phyloP scores from a whole-genome alignment of 164 flowering plant species.

The Chimonanthus salicifolius region DNA sequence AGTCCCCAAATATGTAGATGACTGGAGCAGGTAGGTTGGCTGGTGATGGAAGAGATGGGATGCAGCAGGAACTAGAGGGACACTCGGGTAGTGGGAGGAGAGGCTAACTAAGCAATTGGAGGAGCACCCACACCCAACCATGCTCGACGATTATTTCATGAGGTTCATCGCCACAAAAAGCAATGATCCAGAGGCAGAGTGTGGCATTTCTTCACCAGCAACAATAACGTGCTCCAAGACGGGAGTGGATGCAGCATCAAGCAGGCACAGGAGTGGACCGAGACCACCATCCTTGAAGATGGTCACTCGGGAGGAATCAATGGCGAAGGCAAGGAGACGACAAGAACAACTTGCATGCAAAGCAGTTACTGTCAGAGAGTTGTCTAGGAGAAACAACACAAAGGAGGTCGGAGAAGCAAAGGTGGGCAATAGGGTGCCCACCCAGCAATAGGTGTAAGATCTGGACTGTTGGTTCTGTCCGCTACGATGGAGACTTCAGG shows the following conservation, averaged over 20 bases:
- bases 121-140: slow-evolving; percentile 43
- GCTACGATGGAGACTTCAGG: too few relatives aligned
- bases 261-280: slow-evolving; percentile 62
- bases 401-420: too few relatives aligned
- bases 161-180: slow-evolving; percentile 41
- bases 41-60: too few relatives aligned
- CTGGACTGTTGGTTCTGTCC: too few relatives aligned
- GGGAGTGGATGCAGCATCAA: slow-evolving; percentile 44
- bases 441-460: too few relatives aligned
- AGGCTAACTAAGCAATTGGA: slow-evolving; percentile 41
- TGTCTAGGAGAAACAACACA: too few relatives aligned
- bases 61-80: too few relatives aligned
- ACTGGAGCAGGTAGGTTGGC: too few relatives aligned
- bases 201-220: slow-evolving; percentile 64
- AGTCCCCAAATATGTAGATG: too few relatives aligned
- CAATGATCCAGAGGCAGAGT: slow-evolving; percentile 39
- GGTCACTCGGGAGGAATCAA: slow-evolving; percentile 33
- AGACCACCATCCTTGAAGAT: slow-evolving; percentile 75
- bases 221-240: slow-evolving; percentile 57
- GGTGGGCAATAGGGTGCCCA: too few relatives aligned
- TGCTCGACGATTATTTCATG: slow-evolving; percentile 37
- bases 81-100: slow-evolving; percentile 20
- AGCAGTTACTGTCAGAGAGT: slow-evolving; percentile 4
- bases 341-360: slow-evolving; percentile 49
- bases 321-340: slow-evolving; percentile 37